Evolutionary conservation across 345 rosid genomes (phyloP), one percentile per base, ranked within the genome.

Genomic region (Populus alba): DNA sequence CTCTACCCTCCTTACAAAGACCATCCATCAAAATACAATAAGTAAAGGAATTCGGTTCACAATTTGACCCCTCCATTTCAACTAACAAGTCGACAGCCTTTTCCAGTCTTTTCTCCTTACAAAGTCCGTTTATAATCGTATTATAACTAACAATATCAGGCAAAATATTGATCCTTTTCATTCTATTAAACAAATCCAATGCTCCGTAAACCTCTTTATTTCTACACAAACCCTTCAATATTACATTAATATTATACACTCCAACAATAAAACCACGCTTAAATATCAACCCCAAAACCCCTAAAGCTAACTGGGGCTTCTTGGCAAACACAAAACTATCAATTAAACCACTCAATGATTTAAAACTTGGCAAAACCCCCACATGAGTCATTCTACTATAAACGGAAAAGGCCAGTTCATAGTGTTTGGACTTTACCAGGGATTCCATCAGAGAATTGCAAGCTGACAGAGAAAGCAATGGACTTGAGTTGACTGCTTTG

Each of bases 221-320:
- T 33, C 72, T 81, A 80, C 93, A 85, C 75, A 88, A 87, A 65
- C 92, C 91, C 77, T 88, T 91, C 67, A 92, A 81, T 37, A 91
- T 47, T 51, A 88, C 63, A 77, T 88, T 92, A 41, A 88, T 65
- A 62, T 81, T 74, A 72, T 86, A 89, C 16, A 85, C 79, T 68
- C 77, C 87, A 76, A 82, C 38, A 47, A 13, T 11, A 81, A 87
- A 91, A 23, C 97, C 94, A 25, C 94, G 88, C 87, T 87, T 89
- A 2, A 89, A 22, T 27, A 91, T 83, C 87, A 85, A 80, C 5
- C 89, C 86, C 31, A 91, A 47, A 13, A 87, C 94, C 27, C 93
- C 89, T 6, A 71, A 23, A 2, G 91, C 88, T 27, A 85, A 83
- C n/a, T 78, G 70, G 2, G 79, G 72, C 71, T 79, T 78, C 62